phyloP scores from a whole-genome alignment of 2,329 filamentous ascomycete species.

The Pseudogymnoascus sp. region DNA sequence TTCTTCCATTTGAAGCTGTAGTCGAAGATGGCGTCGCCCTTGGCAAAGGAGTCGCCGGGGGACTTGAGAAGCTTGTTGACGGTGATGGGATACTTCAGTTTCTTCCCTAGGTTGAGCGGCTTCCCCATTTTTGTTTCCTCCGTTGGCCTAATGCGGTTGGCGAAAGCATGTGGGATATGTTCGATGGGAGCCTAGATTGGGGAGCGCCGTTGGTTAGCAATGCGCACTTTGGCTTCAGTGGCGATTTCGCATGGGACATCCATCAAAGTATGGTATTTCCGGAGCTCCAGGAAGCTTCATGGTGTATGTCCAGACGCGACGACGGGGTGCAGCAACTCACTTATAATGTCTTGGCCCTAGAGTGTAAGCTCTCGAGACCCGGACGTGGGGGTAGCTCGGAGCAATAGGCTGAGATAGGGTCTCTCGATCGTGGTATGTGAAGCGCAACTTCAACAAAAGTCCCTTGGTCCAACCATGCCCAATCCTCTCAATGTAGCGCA shows the following conservation, averaged over 20 bases:
- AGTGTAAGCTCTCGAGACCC: background rate
- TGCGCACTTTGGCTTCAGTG: background rate
- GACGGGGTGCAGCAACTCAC: background rate
- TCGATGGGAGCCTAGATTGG: background rate
- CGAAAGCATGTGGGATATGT: slow-evolving; percentile 25
- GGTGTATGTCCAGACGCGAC: background rate
- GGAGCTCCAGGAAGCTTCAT: background rate
- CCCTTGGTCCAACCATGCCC: slow-evolving; percentile 2
- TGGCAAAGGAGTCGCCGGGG: slow-evolving; percentile 65
- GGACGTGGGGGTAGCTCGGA: background rate
- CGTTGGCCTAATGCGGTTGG: slow-evolving; percentile 18
- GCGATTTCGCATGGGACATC: background rate
- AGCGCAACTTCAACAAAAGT: slow-evolving; percentile 3
- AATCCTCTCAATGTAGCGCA: background rate
- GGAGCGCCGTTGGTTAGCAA: background rate
- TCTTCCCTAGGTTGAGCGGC: slow-evolving; percentile 44
- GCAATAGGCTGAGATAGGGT: background rate
- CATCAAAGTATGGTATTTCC: background rate
- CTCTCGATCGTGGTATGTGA: background rate
- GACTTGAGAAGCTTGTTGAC: slow-evolving; percentile 76
- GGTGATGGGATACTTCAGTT: slow-evolving; percentile 86
- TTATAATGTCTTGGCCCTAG: background rate
- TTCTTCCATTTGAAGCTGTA: slow-evolving; percentile 80
- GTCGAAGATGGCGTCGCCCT: slow-evolving; percentile 70
- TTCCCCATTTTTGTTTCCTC: slow-evolving; percentile 36